These are phyloP conservation scores for Globisporangium spiculum DNA, from an alignment of 352 stramenopile genomes.

Conservation along the genomic window DNA sequence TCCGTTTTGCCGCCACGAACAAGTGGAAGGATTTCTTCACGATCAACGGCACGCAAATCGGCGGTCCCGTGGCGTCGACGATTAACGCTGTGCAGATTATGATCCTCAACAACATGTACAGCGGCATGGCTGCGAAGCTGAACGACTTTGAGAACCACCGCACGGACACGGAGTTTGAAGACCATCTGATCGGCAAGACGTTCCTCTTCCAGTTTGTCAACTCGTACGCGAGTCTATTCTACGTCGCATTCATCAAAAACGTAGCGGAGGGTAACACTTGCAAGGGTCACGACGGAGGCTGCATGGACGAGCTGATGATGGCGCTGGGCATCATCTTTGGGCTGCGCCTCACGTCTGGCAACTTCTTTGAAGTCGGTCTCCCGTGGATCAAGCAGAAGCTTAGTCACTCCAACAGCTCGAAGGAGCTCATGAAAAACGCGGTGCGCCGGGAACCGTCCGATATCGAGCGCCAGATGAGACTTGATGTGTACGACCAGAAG, in stretches of 20 bases:
- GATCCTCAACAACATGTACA: slow-evolving; percentile 78
- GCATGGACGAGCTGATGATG: slow-evolving; percentile 81
- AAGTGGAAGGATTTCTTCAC: slow-evolving; percentile 63
- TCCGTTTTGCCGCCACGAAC: slow-evolving; percentile 56
- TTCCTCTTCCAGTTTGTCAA: slow-evolving; percentile 87
- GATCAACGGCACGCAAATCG: slow-evolving; percentile 40
- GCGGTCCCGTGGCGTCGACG: slow-evolving; percentile 56
- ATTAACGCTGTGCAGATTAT: slow-evolving; percentile 82
- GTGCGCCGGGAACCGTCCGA: slow-evolving; percentile 34
- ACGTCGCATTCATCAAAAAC: slow-evolving; percentile 85
- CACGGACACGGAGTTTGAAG: slow-evolving; percentile 95
- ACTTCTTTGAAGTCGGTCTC: slow-evolving; percentile 75
- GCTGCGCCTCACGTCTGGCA: slow-evolving; percentile 64
- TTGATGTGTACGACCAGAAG: slow-evolving; percentile 70
- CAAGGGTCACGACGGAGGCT: slow-evolving; percentile 42
- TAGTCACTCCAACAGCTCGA: slow-evolving; percentile 6
- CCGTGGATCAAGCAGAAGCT: slow-evolving; percentile 76
- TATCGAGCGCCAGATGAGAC: slow-evolving; percentile 57
- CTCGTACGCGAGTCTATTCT: slow-evolving; percentile 80
- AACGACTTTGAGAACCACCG: slow-evolving; percentile 94
- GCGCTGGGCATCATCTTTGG: slow-evolving; percentile 72
- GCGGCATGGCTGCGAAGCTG: slow-evolving; percentile 50
- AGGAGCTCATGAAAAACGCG: slow-evolving; percentile 36
- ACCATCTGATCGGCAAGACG: slow-evolving; percentile 85
- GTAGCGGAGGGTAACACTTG: slow-evolving; percentile 47